Evolutionary conservation across 345 rosid species (phyloP), one percentile per base, ranked within the genome.

Genomic region (Lagerstroemia speciosa): DNA sequence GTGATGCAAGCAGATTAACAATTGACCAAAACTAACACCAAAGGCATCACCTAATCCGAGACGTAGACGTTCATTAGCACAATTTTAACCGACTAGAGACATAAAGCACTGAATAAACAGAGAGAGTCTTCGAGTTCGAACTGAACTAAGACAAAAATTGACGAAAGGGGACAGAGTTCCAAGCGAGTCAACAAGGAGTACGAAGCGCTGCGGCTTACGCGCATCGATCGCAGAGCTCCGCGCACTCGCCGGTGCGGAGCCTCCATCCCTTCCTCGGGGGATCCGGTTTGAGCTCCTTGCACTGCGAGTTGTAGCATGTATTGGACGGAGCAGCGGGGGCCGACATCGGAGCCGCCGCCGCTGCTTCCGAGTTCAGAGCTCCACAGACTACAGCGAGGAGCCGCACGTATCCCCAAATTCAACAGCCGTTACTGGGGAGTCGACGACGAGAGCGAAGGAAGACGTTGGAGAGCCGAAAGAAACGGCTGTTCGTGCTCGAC

Each of bases 181-280:
- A 65, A 12, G 16, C 19, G 31, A 70, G 32, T 16, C 9, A 71
- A 53, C 38, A 24, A 53, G 46, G 46, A 41, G 46, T 37, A 24
- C 26, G n/a, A 12, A 62, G 62, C 10, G 16, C 67, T 52, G 3
- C 12, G 20, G 71, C 86, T 86, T 78, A 94, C 99, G 84, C 92
- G 91, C 99, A 94, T 77, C 91, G 90, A 79, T 86, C 88, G 81
- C 99, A 94, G 62, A 94, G 97, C 73, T 89, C 89, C 24, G 87
- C 96, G 48, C 76, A 78, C 77, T 88, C 95, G 31, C 96, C 97
- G 65, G 78, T 67, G 66, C 91, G 94, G 67, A 94, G 82, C 70
- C 85, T 81, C 99, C 99, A 94, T 11, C 93, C 99, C 68, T 82
- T 91, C 45, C 90, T 80, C 34, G 70, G 82, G 69, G 78, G 74